Conservation (phyloP, 495 filamentous ascomycete genomes). For the Durotheca rogersii region DNA sequence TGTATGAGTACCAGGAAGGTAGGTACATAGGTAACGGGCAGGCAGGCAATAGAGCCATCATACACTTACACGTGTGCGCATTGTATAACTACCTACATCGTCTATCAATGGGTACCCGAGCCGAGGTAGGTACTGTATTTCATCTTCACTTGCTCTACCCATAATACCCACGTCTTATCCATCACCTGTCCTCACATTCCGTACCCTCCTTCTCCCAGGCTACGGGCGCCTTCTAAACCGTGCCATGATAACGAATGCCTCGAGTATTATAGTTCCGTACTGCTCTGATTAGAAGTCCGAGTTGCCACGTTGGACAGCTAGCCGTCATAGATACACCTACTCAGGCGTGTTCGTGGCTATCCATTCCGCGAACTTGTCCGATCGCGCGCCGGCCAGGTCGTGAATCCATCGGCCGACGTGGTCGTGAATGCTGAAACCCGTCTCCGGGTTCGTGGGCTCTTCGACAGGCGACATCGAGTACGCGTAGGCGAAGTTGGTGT, state of each 20-base stretch:
- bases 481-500: conserved; percentile 45
- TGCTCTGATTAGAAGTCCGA: conserved; percentile 26
- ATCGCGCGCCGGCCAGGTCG: conserved; percentile 37
- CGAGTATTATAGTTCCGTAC: conserved; percentile 27
- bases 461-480: conserved; percentile 40
- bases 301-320: conserved; percentile 6
- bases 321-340: conserved; percentile 15
- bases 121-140: no score
- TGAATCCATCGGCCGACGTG: conserved; percentile 47
- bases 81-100: no score
- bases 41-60: no score
- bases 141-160: no score
- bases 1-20: no score
- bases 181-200: no score
- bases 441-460: conserved; percentile 33
- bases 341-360: conserved; percentile 29
- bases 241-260: conserved; percentile 23
- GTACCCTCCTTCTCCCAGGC: no score
- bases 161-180: no score
- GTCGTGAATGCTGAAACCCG: conserved; percentile 48
- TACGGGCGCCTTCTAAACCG: conserved; percentile 18
- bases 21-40: no score
- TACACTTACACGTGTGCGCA: no score
- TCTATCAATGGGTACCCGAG: no score
- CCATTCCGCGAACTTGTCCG: conserved; percentile 33